Evolutionary conservation across 139 green algal genomes (phyloP).

Genomic region (Chlamydomonas sp.): DNA sequence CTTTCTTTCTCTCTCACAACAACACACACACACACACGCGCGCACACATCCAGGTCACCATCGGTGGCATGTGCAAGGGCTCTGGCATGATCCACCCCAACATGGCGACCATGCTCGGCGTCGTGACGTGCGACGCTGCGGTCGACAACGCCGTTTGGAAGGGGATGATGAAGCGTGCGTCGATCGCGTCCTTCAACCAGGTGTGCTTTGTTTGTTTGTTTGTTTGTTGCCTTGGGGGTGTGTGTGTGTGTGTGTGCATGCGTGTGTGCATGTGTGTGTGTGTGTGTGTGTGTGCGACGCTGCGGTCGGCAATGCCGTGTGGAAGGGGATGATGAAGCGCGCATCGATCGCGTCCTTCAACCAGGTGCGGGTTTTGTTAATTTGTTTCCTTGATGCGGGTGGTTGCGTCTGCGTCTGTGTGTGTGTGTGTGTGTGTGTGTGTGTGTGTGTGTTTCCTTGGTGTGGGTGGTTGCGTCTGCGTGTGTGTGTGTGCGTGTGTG

Average conservation of each 20-base stretch:
- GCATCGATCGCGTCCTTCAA: too few relatives aligned
- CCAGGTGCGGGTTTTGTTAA: too few relatives aligned
- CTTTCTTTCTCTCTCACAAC: too few relatives aligned
- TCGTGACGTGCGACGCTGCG: constrained; percentile 90
- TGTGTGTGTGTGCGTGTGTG: too few relatives aligned
- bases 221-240: not conserved
- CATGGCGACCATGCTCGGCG: constrained; percentile 97
- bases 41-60: too few relatives aligned
- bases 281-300: too few relatives aligned
- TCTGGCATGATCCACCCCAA: constrained; percentile 99
- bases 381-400: not conserved
- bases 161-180: constrained; percentile 60
- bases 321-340: too few relatives aligned
- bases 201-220: not conserved
- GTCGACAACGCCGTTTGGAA: constrained; percentile 71
- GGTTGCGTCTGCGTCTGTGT: not conserved
- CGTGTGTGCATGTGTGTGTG: too few relatives aligned
- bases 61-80: constrained; percentile 94
- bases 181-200: constrained; percentile 69
- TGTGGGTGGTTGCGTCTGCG: too few relatives aligned
- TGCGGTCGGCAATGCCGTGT: constrained; percentile 50
- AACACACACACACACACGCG: too few relatives aligned
- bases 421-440: too few relatives aligned
- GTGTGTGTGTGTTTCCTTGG: too few relatives aligned
- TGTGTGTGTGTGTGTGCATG: not conserved